Base-by-base conservation (phyloP, 805 yeast species). In the Hanseniaspora vineae region DNA sequence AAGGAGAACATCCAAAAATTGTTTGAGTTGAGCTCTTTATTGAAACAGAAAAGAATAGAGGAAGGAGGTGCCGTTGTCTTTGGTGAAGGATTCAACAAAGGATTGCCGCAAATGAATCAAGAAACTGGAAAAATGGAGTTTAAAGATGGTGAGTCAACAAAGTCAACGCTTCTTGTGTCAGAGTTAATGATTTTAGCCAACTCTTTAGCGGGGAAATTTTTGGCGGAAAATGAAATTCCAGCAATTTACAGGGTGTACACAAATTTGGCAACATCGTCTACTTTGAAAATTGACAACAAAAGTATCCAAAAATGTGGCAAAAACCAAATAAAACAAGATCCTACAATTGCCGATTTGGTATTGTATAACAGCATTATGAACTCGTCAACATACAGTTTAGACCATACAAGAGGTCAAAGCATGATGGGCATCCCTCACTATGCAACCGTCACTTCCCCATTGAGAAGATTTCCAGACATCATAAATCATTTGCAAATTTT, bases 121-220 rank as follows among this genome's bases (percentile, higher is more conserved):
- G 56, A 48, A 15, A 48, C 50, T 8, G 40, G 49, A 11, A 48
- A 49, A n/a, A 51, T 65, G 2, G 40, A 47, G 2, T 57, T 64
- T 42, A 55, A 53, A 18, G 57, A 60, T 33, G 58, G 56, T 32
- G 35, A 29, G n/a, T 58, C 58, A 15, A 59, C 78, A 0, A 65
- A 69, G 35, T 79, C 95, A 0, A 78, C 76, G 37, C 56, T 69
- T 1, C 67, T 89, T 20, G 97, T 90, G 1, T 73, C 90, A 0
- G 95, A 89, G 59, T 60, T 84, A 44, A 90, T 90, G 97, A 74
- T 89, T 31, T 65, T 76, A 42, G 87, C 92, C 0, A 87, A 87
- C 59, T 66, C 72, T n/a, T 62, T 80, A 2, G 69, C 78, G 2
- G 83, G 83, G 0, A 49, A 60, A 2, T 72, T 68, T 54, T 74